Evolutionary conservation across 2,329 filamentous ascomycete species (phyloP).

Genomic region (Fusarium marasasianum): DNA sequence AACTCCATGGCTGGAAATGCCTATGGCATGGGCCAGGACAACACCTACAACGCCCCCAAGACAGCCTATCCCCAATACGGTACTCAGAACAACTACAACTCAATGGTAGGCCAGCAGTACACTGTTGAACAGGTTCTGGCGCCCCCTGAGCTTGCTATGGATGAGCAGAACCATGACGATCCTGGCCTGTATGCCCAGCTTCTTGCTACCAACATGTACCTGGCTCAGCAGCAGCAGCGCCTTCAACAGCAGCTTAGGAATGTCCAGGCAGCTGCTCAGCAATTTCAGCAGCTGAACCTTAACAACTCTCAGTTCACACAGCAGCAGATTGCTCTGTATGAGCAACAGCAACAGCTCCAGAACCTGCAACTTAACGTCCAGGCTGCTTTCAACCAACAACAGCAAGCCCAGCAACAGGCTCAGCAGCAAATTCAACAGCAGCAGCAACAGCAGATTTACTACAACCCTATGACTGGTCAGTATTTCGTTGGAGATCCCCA

Average conservation of each 20-base stretch:
- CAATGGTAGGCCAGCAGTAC: conserved; percentile 61
- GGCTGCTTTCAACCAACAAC: conserved; percentile 48
- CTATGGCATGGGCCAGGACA: conserved; percentile 56
- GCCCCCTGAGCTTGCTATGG: conserved; percentile 81
- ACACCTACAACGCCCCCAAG: conserved; percentile 62
- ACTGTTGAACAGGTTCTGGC: conserved; percentile 90
- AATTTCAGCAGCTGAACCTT: conserved; percentile 81
- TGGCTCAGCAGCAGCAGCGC: conserved; percentile 93
- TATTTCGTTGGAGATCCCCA: conserved; percentile 78
- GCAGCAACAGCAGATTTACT: conserved; percentile 82
- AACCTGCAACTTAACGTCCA: conserved; percentile 52
- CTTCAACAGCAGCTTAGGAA: conserved; percentile 91
- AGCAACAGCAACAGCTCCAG: conserved; percentile 55
- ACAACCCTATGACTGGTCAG: conserved; percentile 87
- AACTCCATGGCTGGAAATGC: conserved; percentile 56
- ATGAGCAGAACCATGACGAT: conserved; percentile 77
- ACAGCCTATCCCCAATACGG: conserved; percentile 64
- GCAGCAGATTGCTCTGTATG: conserved; percentile 58
- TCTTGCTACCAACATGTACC: conserved; percentile 88
- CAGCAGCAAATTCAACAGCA: conserved; percentile 60
- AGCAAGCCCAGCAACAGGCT: conserved; percentile 54
- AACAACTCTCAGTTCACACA: conserved; percentile 61
- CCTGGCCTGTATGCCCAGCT: conserved; percentile 88
- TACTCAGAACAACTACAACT: conserved; percentile 46
- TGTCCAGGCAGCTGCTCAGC: conserved; percentile 84